Evolutionary conservation across 2,329 filamentous ascomycete species (phyloP), one percentile per base, ranked within the genome.

Genomic region (Sphaerostilbella broomeana): DNA sequence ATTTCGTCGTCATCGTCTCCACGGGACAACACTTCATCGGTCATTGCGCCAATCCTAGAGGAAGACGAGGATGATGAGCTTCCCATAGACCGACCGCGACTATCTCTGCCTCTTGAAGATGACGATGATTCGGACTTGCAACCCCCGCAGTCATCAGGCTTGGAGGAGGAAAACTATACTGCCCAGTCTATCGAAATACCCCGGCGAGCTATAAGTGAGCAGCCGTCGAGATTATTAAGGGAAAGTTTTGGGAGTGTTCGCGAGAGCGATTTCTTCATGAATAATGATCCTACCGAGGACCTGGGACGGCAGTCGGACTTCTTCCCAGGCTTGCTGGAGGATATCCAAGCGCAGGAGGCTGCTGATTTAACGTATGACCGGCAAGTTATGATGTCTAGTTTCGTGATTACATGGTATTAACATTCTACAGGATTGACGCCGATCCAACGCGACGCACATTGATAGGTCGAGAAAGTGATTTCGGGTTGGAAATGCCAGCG

Each of bases 121-220:
- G 68, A 71, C 35, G 72, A 74, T 15, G 70, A 73, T 28, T 63
- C 70, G 12, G 63, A 74, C 16, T 51, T 77, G 40, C 64, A 65
- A 26, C 73, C 73, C 7, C 77, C 77, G 21, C 67, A 64, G 36
- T 68, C 73, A 35, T 70, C 72, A 21, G 64, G 68, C 8, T 51
- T 81, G 17, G 75, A 80, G 39, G 73, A 79, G 18, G 73, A 77
- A 28, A 72, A 80, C 47, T 68, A 69, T 45, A 81, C 77, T 0
- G 56, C 70, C 27, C 69, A 72, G 43, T 79, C 77, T 2, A 68
- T 82, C 19, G 79, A 82, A 57, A 52, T 79, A 34, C 71, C 76
- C 6, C 65, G 78, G 19, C 63, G 78, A 34, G 70, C 68, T 12
- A 52, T 61, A 25, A 70, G 60, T 37, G 72, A 77, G 42, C 46